Evolutionary conservation across 2,329 filamentous ascomycete species (phyloP), one percentile per base, ranked within the genome.

Genomic region (Apiospora hydei): DNA sequence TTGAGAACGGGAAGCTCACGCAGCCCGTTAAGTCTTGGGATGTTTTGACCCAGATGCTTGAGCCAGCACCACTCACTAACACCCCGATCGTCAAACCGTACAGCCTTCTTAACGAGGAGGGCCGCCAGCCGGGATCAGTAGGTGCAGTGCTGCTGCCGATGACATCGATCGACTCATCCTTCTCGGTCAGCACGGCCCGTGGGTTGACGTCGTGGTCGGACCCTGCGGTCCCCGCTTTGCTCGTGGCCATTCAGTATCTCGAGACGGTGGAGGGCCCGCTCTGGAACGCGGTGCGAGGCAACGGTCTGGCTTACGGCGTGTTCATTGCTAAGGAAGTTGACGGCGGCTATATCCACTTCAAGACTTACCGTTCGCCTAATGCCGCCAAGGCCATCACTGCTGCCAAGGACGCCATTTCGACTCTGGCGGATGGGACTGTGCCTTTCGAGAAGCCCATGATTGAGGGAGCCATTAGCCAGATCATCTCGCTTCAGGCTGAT

Each of bases 241-340:
- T 97, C 81, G 95, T 99, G 10, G 95, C 96, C 0, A 90, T 95
- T 69, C 91, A 95, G 26, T 98, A 98, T 80, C 92, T 99, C 73
- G 95, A 98, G 79, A 92, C 95, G 0, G 93, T 97, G 24, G 96
- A 99, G 82, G 96, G 96, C 0, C 96, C 96, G 0, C 89, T 99
- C 44, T 98, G 96, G 96, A 93, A 93, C 74, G 94, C 94, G 0
- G 93, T 98, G 68, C 94, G 96, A 67, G 96, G 96, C 71, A 96
- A 94, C 61, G 96, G 96, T 64, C 91, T 98, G 70, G 96, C 96
- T 0, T 99, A 99, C 79, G 95, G 95, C 70, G 92, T 93, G 0
- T 90, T 89, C 77, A 97, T 98, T 79, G 88, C 88, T 64, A 91
- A 93, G 66, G 93, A 94, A 78, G 85, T 94, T 41, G 94, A 96